Base-by-base conservation (phyloP, 2,329 filamentous ascomycete genomes). In the Albophoma yamanashiensis region DNA sequence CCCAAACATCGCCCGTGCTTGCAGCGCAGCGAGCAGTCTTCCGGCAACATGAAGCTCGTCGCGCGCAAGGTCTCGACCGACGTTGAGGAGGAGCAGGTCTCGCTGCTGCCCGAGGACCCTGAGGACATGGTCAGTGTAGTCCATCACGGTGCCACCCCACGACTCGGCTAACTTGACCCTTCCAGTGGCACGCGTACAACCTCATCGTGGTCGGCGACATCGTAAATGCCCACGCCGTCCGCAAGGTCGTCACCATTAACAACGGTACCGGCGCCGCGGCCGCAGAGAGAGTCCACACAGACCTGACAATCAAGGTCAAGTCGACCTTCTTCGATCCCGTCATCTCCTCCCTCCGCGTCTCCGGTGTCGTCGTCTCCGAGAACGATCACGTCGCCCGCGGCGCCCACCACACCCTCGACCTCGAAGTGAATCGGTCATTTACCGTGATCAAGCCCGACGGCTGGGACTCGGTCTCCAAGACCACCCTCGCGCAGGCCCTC, bases 401-500 rank as follows among this genome's bases (percentile, higher is more conserved):
- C 58, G 78, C 83, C 62, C 79, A 83, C 66, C 83, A 86, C 68
- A 85, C 82, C 1, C 78, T 86, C 64, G 93, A 97, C 65, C 82
- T 99, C 55, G 93, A 97, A 71, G 79, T 96, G 61, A 86, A 94
- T 68, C 83, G 92, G 50, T 87, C 92, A 57, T 97, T 97, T 67
- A 93, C 89, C 8, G 73, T 99, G 9, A 89, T 92, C 76, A 97
- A 97, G 75, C 82, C 83, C 45, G 87, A 74, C 59, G 75, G 92
- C 50, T 99, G 94, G 94, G 94, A 99, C 73, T 92, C 89, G 65
- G 86, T 99, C 14, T 90, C 92, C 4, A 78, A 88, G 56, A 86
- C 89, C 61, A 88, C 89, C 55, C 81, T 99, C 14, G 80, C 83
- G 60, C 91, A 96, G 71, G 88, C 92, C 0, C 81, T 93, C 17